Percentiles rank a stretch among this genome's conserved stretches.
Evolutionary conservation across 2,329 filamentous ascomycete species (phyloP).

Genomic region (Penicillium sp.): DNA sequence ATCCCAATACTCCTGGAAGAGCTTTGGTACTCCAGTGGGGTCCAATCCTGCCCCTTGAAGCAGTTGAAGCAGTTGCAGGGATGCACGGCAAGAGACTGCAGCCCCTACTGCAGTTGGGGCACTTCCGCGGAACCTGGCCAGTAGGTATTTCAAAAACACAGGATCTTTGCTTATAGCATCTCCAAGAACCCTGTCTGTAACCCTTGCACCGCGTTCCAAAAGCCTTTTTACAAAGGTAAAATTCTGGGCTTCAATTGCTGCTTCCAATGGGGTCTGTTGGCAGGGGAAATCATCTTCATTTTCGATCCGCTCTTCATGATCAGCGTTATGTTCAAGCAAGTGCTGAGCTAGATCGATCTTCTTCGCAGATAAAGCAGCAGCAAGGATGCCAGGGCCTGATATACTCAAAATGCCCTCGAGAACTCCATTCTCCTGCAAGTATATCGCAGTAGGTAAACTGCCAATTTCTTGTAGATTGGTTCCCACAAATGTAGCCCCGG

Average conservation of each 20-base stretch:
- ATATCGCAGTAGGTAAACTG: background rate
- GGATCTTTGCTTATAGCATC: background rate
- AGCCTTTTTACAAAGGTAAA: background rate
- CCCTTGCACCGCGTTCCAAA: conserved; percentile 7
- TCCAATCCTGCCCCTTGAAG: conserved; percentile 9
- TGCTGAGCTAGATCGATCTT: background rate
- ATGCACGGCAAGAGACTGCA: too few relatives aligned
- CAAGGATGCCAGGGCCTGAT: background rate
- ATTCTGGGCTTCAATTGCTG: background rate
- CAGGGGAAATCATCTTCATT: background rate
- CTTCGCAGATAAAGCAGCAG: background rate
- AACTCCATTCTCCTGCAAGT: background rate
- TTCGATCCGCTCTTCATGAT: background rate
- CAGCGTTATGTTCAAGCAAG: background rate
- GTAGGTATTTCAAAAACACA: background rate
- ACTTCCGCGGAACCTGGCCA: conserved; percentile 4
- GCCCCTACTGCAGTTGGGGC: conserved; percentile 3
- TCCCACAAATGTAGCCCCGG: background rate
- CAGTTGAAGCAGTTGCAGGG: background rate
- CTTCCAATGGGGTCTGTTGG: background rate
- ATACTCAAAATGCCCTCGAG: background rate
- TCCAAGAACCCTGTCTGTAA: conserved; percentile 8
- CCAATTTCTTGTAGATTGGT: background rate
- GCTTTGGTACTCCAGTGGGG: conserved; percentile 6
- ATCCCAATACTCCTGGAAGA: too few relatives aligned